A percentile compares a stretch with the other conserved stretches of the same genome.
Conservation (phyloP, 345 rosid genomes). For the Citrus sinensis region DNA sequence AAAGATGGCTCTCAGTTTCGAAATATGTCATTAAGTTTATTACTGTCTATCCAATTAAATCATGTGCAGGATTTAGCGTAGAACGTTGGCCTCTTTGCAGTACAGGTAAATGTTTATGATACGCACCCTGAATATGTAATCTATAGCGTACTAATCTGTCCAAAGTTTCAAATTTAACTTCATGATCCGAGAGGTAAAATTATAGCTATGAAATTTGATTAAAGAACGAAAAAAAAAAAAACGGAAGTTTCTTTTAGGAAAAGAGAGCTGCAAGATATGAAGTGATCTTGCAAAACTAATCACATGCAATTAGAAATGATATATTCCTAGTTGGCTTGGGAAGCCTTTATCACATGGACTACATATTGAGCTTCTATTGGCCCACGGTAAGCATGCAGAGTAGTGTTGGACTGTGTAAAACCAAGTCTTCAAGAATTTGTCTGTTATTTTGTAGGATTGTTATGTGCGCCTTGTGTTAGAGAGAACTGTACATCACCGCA, state of each 20-base stretch:
- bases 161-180: neutral
- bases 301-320: neutral
- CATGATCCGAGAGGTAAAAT: neutral
- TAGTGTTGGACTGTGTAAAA: neutral
- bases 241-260: neutral
- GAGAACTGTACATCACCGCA: neutral
- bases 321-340: no score
- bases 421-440: neutral
- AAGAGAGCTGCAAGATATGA: neutral
- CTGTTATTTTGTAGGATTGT: neutral
- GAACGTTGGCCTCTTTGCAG: constrained; percentile 79
- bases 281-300: neutral
- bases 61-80: constrained; percentile 84
- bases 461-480: neutral
- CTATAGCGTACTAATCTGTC: neutral
- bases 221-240: neutral
- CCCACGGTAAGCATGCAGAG: neutral
- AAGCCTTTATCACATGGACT: no score
- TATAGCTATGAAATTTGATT: neutral
- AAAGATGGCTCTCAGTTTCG: constrained; percentile 21
- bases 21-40: constrained; percentile 55
- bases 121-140: neutral
- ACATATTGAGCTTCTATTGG: neutral
- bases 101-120: constrained; percentile 50
- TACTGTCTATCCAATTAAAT: constrained; percentile 80